Percentiles rank a stretch among this genome's conserved stretches.
phyloP scores from a whole-genome alignment of 1,284 basidiomycete genomes.

The Ustilago vetiveriae region DNA sequence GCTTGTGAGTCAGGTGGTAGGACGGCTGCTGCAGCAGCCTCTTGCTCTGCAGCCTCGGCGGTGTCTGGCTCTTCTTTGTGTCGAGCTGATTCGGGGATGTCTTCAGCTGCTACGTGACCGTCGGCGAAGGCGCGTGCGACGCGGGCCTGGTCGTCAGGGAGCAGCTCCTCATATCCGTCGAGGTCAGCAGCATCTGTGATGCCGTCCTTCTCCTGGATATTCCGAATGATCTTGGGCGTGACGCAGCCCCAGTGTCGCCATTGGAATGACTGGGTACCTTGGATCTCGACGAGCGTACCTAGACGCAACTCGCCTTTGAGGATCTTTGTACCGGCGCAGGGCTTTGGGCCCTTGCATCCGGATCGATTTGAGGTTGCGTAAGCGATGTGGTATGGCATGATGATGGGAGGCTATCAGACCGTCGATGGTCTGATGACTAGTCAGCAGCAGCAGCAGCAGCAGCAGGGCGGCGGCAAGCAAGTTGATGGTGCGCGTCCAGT shows the following conservation, averaged over 20 bases:
- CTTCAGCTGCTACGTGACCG: slow-evolving; percentile 49
- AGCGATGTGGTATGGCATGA: slow-evolving; percentile 56
- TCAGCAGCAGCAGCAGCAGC: not conserved
- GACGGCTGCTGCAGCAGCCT: slow-evolving; percentile 5
- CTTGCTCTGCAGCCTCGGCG: slow-evolving; percentile 9
- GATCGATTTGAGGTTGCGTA: slow-evolving; percentile 71
- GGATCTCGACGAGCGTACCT: slow-evolving; percentile 80
- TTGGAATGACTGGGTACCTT: slow-evolving; percentile 73
- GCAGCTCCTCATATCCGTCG: slow-evolving; percentile 51
- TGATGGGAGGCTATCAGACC: not conserved
- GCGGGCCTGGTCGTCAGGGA: slow-evolving; percentile 33
- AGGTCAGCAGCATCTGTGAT: slow-evolving; percentile 69
- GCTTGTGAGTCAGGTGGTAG: slow-evolving; percentile 9
- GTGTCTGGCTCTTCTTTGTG: slow-evolving; percentile 25
- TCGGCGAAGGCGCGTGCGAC: slow-evolving; percentile 40
- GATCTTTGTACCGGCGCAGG: slow-evolving; percentile 80
- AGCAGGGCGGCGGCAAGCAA: not conserved
- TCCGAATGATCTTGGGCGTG: slow-evolving; percentile 71
- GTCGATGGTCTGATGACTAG: not conserved
- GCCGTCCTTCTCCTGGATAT: slow-evolving; percentile 74
- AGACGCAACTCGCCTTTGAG: slow-evolving; percentile 78
- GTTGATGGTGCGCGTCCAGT: slow-evolving; percentile 2
- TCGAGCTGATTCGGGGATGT: slow-evolving; percentile 47
- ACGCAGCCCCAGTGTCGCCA: slow-evolving; percentile 83
- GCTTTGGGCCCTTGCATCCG: slow-evolving; percentile 90